Conservation (phyloP, 208 protist genomes). For the Polymyxa betae region DNA sequence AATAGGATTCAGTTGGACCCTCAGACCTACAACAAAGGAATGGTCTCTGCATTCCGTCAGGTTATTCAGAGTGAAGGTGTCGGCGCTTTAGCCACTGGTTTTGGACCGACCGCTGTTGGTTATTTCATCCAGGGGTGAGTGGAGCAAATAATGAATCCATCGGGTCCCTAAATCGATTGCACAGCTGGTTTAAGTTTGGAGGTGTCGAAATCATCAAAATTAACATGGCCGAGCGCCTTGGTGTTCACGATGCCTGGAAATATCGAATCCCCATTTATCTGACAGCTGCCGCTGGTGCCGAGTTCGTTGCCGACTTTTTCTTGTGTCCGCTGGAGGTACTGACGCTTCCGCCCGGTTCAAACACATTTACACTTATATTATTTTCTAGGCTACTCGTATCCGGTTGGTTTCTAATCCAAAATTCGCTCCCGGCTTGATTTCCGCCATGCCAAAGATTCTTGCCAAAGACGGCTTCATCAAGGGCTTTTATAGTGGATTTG, state of each 20-base stretch:
- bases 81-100: conserved; percentile 69
- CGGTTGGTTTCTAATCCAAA: conserved; percentile 70
- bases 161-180: conserved; percentile 13
- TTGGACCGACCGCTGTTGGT: conserved; percentile 73
- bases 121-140: conserved; percentile 75
- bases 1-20: conserved; percentile 68
- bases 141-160: neutral
- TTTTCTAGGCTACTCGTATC: conserved; percentile 65
- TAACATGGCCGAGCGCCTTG: conserved; percentile 77
- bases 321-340: conserved; percentile 75
- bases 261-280: conserved; percentile 71
- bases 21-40: conserved; percentile 66
- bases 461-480: conserved; percentile 66
- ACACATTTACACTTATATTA: neutral
- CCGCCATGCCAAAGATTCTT: conserved; percentile 69
- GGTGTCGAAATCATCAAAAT: conserved; percentile 79
- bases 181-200: conserved; percentile 76
- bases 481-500: conserved; percentile 77
- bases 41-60: conserved; percentile 67
- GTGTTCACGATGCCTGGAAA: conserved; percentile 70
- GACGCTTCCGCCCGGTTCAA: neutral
- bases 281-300: conserved; percentile 67
- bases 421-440: conserved; percentile 59
- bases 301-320: conserved; percentile 78
- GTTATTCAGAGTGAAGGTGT: conserved; percentile 66